Conservation (phyloP, 1,284 basidiomycete genomes). For the Rugosomyces carneus region DNA sequence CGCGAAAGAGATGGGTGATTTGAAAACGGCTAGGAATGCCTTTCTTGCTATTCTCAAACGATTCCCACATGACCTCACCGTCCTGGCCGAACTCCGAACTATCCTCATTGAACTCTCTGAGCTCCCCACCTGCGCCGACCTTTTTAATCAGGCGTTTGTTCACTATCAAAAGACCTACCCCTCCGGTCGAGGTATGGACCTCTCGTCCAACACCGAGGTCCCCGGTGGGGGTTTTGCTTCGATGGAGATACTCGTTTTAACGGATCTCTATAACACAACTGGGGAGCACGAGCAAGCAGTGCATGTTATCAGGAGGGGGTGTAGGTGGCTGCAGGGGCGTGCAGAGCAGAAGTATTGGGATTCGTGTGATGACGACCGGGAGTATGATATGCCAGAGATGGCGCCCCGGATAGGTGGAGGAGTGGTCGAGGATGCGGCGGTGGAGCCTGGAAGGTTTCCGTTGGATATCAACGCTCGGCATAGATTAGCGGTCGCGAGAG, state of each 20-base stretch:
- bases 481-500: constrained; percentile 80
- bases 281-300: constrained; percentile 68
- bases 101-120: constrained; percentile 73
- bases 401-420: constrained; percentile 20
- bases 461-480: constrained; percentile 82
- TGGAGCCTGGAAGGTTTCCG: constrained; percentile 51
- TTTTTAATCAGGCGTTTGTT: constrained; percentile 62
- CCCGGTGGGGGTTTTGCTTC: constrained; percentile 48
- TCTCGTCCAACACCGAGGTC: constrained; percentile 33
- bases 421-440: constrained; percentile 27
- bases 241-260: constrained; percentile 71
- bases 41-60: constrained; percentile 73
- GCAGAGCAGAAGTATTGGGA: constrained; percentile 78
- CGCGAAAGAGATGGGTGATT: constrained; percentile 71
- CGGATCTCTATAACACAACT: constrained; percentile 76
- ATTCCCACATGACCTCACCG: constrained; percentile 75
- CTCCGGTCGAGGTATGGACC: constrained; percentile 27
- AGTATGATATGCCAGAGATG: constrained; percentile 59
- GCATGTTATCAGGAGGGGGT: constrained; percentile 68
- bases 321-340: constrained; percentile 86
- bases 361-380: constrained; percentile 78
- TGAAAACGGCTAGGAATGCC: constrained; percentile 71
- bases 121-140: constrained; percentile 52
- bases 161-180: constrained; percentile 34
- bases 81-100: constrained; percentile 75